phyloP scores from a whole-genome alignment of 345 rosid species.

The Odontarrhena argentea region DNA sequence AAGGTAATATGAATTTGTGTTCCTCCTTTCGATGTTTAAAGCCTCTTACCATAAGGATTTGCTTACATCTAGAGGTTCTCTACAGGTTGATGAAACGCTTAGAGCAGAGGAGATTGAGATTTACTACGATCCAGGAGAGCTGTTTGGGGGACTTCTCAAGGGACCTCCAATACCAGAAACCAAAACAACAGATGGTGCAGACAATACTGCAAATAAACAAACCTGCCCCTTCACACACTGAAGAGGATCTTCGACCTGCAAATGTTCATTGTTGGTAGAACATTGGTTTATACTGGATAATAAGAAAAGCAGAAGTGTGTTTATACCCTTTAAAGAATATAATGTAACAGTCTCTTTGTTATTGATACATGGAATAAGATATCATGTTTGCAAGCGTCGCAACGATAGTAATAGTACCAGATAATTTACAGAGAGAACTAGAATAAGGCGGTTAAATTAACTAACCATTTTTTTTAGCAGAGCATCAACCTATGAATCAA shows the following conservation, averaged over 20 bases:
- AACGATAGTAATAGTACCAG: slow-evolving; percentile 19
- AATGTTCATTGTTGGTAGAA: neutral
- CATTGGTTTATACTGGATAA: slow-evolving; percentile 8
- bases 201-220: slow-evolving; percentile 36
- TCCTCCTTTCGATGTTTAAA: neutral
- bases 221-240: slow-evolving; percentile 42
- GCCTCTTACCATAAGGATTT: slow-evolving; percentile 19
- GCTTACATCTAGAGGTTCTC: slow-evolving; percentile 29
- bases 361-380: slow-evolving; percentile 31
- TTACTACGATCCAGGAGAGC: slow-evolving; percentile 70
- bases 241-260: slow-evolving; percentile 6
- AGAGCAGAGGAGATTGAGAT: slow-evolving; percentile 68
- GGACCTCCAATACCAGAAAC: slow-evolving; percentile 39
- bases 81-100: slow-evolving; percentile 68
- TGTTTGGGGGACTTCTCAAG: slow-evolving; percentile 62
- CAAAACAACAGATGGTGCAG: slow-evolving; percentile 26
- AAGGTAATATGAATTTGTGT: slow-evolving; percentile 46
- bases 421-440: slow-evolving; percentile 28
- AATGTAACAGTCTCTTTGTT: slow-evolving; percentile 22
- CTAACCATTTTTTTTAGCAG: slow-evolving; percentile 40
- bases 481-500: slow-evolving; percentile 58
- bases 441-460: slow-evolving; percentile 14
- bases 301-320: slow-evolving; percentile 28
- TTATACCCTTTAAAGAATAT: slow-evolving; percentile 15
- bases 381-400: slow-evolving; percentile 14